These are phyloP conservation scores for Sarcocystis neurona DNA, from an alignment of 169 alveolate species.

Conservation along the genomic window DNA sequence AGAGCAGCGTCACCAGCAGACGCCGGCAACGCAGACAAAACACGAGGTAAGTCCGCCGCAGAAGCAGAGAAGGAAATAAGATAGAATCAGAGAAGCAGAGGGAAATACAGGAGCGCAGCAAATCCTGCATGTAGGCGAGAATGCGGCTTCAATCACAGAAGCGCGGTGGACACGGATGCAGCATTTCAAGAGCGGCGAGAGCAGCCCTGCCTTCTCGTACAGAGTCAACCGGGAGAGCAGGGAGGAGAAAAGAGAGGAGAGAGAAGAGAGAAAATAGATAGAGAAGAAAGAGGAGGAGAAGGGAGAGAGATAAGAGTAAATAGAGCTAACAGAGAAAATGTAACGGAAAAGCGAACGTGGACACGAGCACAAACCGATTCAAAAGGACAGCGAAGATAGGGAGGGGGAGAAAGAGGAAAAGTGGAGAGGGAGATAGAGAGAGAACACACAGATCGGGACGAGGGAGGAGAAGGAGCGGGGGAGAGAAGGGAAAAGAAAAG, in stretches of 20 bases:
- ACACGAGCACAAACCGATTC: background rate
- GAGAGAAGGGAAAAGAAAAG: background rate
- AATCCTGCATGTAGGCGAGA: no score
- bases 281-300: background rate
- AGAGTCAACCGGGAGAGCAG: background rate
- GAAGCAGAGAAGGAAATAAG: background rate
- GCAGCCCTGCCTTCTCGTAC: no score
- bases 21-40: background rate
- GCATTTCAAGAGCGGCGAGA: no score
- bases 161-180: no score
- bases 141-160: no score
- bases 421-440: background rate
- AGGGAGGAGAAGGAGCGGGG: background rate
- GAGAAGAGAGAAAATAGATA: background rate
- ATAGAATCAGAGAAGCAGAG: background rate
- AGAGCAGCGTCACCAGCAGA: background rate
- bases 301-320: background rate
- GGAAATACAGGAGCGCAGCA: background rate
- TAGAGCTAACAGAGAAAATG: background rate
- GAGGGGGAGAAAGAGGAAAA: background rate
- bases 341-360: background rate
- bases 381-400: background rate
- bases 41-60: background rate
- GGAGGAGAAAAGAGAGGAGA: background rate
- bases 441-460: background rate